Conservation (phyloP, 1,139 yeast species). For the Suhomyces yuchorum region DNA sequence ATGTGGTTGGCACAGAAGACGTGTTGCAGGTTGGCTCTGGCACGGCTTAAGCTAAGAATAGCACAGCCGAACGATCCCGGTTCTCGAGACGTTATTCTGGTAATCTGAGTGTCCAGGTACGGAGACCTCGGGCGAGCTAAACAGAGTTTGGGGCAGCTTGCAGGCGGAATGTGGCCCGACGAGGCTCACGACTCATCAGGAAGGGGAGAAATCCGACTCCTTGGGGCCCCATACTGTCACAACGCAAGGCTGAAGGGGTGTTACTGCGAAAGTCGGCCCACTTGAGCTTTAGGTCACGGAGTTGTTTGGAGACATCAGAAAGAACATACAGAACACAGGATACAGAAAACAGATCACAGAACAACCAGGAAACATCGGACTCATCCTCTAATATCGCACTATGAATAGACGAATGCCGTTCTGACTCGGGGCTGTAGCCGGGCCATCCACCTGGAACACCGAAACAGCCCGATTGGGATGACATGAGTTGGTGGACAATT, state of each 20-base stretch:
- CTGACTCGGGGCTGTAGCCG: background rate
- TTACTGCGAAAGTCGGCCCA: background rate
- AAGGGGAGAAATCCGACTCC: background rate
- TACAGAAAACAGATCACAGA: too few species aligned
- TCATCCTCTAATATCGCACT: too few species aligned
- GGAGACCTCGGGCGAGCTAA: background rate
- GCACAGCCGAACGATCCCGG: background rate
- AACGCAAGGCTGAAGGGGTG: background rate
- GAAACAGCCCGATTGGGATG: background rate
- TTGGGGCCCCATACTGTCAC: background rate
- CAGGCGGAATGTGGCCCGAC: background rate
- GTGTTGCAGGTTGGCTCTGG: background rate
- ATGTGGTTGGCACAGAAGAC: constrained; percentile 9
- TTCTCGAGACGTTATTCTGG: background rate
- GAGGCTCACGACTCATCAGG: background rate
- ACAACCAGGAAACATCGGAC: too few species aligned
- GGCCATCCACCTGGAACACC: background rate
- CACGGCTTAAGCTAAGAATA: background rate
- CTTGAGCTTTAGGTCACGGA: background rate
- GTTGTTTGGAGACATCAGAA: background rate
- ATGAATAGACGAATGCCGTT: background rate
- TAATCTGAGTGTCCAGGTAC: background rate
- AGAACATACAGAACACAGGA: background rate
- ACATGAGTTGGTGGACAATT: background rate
- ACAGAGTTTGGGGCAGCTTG: background rate